Evolutionary conservation across 192 early-diverging fungal genomes (phyloP).

Genomic region (Backusella parvicylindrica): DNA sequence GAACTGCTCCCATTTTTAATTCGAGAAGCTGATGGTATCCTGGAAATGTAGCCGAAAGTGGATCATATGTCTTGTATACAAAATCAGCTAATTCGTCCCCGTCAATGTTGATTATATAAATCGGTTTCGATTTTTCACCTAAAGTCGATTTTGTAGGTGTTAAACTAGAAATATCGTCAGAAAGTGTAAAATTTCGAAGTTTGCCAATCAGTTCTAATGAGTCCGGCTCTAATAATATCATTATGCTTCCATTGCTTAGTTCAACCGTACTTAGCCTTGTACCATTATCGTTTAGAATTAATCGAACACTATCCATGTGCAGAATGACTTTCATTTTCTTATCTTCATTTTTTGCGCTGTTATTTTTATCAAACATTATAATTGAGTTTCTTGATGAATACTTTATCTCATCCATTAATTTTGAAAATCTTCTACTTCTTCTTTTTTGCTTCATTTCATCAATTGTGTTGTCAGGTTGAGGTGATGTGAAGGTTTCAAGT

Average conservation of each 20-base stretch:
- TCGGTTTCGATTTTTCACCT: not conserved
- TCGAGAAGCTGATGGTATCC: constrained; percentile 66
- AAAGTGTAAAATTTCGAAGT: constrained; percentile 51
- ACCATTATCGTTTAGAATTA: constrained; percentile 60
- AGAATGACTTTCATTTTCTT: constrained; percentile 21
- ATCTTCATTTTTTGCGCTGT: not conserved
- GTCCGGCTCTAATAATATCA: constrained; percentile 45
- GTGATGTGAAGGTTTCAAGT: constrained; percentile 51
- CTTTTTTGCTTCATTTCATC: not conserved
- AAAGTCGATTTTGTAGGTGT: not conserved
- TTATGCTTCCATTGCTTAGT: constrained; percentile 53
- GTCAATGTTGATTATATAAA: constrained; percentile 62
- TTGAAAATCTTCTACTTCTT: not conserved
- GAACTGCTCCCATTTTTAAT: constrained; percentile 61
- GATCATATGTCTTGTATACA: constrained; percentile 65
- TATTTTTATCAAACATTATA: not conserved
- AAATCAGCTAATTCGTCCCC: constrained; percentile 75
- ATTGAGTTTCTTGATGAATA: not conserved
- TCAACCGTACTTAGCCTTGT: constrained; percentile 52
- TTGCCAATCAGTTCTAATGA: constrained; percentile 48
- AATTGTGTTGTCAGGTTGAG: not conserved
- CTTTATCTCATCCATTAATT: not conserved
- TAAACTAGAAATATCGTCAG: constrained; percentile 34
- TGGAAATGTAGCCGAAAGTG: constrained; percentile 45
- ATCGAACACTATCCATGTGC: constrained; percentile 24